Base-by-base conservation (phyloP, 108 stramenopile genomes). In the Pseudonitzschia pungens region DNA sequence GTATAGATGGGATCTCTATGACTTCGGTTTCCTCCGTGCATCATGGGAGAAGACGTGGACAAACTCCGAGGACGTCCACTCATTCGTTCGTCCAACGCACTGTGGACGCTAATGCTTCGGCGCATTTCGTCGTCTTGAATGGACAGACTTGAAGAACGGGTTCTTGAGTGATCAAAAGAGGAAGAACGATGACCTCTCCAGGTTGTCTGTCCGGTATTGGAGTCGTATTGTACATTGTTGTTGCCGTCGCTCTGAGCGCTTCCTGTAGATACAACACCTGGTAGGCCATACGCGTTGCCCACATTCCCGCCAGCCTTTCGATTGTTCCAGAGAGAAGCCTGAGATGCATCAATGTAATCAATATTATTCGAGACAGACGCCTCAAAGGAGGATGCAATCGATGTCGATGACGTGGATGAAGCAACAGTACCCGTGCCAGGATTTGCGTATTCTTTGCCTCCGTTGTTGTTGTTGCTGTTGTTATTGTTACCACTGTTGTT, bases 351-450 rank as follows among this genome's bases (percentile, higher is more conserved):
- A 10, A 55, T 21, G 26, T 52, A 27, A 20, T 86, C 83, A 32
- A 78, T 59, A 22, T 66, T 59, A 22, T 66, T 73, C 15, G 82
- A 81, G 10, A 28, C 27, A 42, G 81, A 78, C 42, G 86, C 84
- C 22, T 88, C 87, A 69, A 77, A 88, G 12, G 79, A 81, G 0
- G 84, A 85, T 4, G 87, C 84, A 40, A 88, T 75, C 51, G 78
- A 79, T 9, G 73, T 65, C 26, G 81, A 81, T 7, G 84, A 84
- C n/a, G 84, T 70, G 0, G 87, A 79, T 20, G 80, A 73, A 2
- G 64, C 56, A 41, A 73, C 65, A 65, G 69, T 63, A 67, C 15
- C 40, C 28, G 66, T 48, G 29, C 33, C 64, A 41, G 64, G 64
- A 41, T 15, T 65, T 26, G 66, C 50, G 16, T 28, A 58, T 1